A percentile compares a stretch with the other conserved stretches of the same genome.
phyloP scores from a whole-genome alignment of 306 rosid species.

The Hippophae rhamnoides region DNA sequence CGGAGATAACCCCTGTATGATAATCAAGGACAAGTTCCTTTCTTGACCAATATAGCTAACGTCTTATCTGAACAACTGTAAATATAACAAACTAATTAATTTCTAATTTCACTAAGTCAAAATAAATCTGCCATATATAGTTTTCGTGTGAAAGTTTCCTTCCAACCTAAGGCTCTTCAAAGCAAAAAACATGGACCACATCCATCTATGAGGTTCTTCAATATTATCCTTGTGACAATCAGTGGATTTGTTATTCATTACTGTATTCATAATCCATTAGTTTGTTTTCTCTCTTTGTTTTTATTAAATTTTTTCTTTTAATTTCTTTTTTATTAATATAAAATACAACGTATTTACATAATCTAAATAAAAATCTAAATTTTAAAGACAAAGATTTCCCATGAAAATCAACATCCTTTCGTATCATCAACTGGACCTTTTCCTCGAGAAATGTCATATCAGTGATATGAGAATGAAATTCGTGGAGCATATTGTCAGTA shows the following conservation, averaged over 20 bases:
- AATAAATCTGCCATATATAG: neutral
- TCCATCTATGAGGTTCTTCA: slow-evolving; percentile 6
- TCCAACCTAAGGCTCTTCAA: slow-evolving; percentile 4
- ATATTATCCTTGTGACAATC: slow-evolving; percentile 1
- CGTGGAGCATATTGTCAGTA: neutral
- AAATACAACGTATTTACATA: too few relatives aligned
- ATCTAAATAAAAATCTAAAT: neutral
- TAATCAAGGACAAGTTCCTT: neutral
- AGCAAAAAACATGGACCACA: slow-evolving; percentile 23
- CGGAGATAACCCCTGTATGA: slow-evolving; percentile 4
- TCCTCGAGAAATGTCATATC: neutral
- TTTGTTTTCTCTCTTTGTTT: too few relatives aligned
- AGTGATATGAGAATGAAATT: neutral
- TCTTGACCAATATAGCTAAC: neutral
- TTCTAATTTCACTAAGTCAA: slow-evolving; percentile 13
- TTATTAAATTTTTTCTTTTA: too few relatives aligned
- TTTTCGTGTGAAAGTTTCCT: slow-evolving; percentile 10
- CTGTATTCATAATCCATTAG: too few relatives aligned
- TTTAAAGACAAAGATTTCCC: slow-evolving; percentile 17
- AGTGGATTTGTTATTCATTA: too few relatives aligned
- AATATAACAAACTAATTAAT: too few relatives aligned
- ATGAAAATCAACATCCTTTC: neutral
- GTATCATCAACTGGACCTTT: neutral
- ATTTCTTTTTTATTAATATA: too few relatives aligned
- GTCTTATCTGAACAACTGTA: too few relatives aligned